phyloP scores from a whole-genome alignment of 225 moss, liverwort and hornwort genomes.

The Ulota crispa region DNA sequence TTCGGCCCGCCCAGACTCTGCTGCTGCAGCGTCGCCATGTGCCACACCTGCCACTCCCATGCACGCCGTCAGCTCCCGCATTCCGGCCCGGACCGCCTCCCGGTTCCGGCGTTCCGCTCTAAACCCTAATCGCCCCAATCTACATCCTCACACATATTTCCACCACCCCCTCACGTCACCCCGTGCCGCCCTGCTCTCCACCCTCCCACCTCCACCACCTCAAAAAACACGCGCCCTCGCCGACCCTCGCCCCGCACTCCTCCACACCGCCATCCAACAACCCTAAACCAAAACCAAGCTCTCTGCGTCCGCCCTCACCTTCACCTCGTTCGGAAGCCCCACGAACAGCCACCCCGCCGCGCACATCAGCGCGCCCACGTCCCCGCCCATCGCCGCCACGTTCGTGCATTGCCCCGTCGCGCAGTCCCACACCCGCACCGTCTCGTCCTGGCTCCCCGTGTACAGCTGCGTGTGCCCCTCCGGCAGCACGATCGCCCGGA shows the following conservation, averaged over 20 bases:
- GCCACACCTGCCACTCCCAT: conserved; percentile 72
- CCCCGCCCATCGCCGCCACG: conserved; percentile 85
- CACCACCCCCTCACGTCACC: background rate
- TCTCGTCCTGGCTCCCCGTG: conserved; percentile 90
- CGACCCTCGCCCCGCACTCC: too few species aligned
- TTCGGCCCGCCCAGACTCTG: conserved; percentile 68
- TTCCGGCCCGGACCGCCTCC: background rate
- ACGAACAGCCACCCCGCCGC: conserved; percentile 85
- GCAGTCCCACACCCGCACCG: conserved; percentile 96
- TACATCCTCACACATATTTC: background rate
- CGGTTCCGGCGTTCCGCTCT: background rate
- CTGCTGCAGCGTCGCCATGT: conserved; percentile 74
- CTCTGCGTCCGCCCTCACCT: conserved; percentile 45
- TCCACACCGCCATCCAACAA: background rate
- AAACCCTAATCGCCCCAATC: background rate
- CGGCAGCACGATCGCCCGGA: conserved; percentile 84
- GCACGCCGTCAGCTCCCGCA: conserved; percentile 9
- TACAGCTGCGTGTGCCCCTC: conserved; percentile 73
- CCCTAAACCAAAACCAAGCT: background rate
- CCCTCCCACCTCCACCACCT: background rate
- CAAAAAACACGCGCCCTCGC: too few species aligned
- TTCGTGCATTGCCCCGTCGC: conserved; percentile 81
- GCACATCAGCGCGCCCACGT: conserved; percentile 86
- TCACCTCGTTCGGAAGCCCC: conserved; percentile 89
- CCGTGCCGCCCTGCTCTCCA: background rate